phyloP scores from a whole-genome alignment of 441 rosid species.

The Erodium trifolium region DNA sequence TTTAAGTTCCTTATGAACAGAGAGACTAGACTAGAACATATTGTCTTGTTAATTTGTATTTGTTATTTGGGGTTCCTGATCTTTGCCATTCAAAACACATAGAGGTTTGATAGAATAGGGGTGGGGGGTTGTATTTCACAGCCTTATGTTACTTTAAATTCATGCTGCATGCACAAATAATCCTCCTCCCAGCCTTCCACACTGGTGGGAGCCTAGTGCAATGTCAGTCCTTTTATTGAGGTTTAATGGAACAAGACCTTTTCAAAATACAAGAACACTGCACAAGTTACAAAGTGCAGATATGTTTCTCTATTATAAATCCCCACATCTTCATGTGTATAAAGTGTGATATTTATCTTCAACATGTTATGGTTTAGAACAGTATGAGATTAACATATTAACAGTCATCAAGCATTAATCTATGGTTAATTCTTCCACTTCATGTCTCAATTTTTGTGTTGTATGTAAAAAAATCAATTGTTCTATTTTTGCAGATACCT shows the following conservation, averaged over 20 bases:
- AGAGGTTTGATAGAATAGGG: background rate
- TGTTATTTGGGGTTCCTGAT: background rate
- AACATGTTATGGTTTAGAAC: background rate
- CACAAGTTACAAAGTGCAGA: background rate
- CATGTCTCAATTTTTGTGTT: background rate
- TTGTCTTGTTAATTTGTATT: too few relatives aligned
- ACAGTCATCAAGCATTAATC: background rate
- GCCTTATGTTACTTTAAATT: background rate
- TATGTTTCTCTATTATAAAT: background rate
- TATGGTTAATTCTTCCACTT: background rate
- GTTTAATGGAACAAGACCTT: background rate
- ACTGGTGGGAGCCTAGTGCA: background rate
- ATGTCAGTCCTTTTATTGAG: background rate
- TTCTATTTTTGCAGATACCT: slow-evolving; percentile 54
- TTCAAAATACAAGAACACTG: background rate
- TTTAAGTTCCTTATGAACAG: background rate
- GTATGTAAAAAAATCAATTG: background rate
- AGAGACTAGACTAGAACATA: too few relatives aligned
- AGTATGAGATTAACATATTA: background rate
- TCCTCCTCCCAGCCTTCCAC: too few relatives aligned
- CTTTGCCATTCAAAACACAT: background rate
- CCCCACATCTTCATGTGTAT: background rate
- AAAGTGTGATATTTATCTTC: background rate
- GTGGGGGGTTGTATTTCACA: background rate
- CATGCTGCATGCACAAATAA: too few relatives aligned